Evolutionary conservation across 2,329 filamentous ascomycete species (phyloP).

Genomic region (Fusarium devonianum): DNA sequence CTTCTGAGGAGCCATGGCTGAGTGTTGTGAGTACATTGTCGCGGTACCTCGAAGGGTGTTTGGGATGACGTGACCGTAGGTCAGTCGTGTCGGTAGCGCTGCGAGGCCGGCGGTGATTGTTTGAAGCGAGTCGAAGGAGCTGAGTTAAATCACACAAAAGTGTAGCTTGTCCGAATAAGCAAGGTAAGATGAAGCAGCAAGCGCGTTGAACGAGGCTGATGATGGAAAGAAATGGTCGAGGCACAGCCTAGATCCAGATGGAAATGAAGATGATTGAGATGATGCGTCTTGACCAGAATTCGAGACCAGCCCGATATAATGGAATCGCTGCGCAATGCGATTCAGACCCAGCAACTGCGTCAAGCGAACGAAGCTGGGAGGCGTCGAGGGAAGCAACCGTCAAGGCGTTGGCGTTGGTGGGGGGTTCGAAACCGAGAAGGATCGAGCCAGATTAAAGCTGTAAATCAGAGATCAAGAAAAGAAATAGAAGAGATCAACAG

Average conservation of each 20-base stretch:
- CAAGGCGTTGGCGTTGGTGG: conserved; percentile 47
- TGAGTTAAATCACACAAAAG: conserved; percentile 25
- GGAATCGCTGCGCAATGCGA: conserved; percentile 42
- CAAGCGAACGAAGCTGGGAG: conserved; percentile 53
- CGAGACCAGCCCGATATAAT: conserved; percentile 59
- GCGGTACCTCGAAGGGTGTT: no score
- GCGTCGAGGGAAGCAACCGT: conserved; percentile 48
- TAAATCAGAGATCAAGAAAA: conserved; percentile 55
- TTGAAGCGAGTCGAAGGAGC: conserved; percentile 18
- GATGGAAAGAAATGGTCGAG: conserved; percentile 37
- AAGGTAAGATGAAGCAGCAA: conserved; percentile 11
- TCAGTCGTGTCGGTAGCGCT: conserved; percentile 36
- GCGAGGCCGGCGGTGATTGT: conserved; percentile 23
- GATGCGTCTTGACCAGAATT: conserved; percentile 44
- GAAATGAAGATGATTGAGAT: conserved; percentile 37
- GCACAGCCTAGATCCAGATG: conserved; percentile 46
- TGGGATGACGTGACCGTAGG: conserved; percentile 40
- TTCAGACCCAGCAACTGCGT: conserved; percentile 52
- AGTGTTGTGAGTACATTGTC: conserved; percentile 83
- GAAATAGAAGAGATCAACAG: conserved; percentile 44
- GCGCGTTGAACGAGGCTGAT: conserved; percentile 15
- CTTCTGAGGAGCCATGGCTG: conserved; percentile 91
- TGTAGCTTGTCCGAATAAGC: conserved; percentile 5
- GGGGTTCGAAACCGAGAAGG: conserved; percentile 43
- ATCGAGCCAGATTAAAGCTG: conserved; percentile 51